Percentiles rank a stretch among this genome's conserved stretches.
These are phyloP conservation scores for Cercospora sp. DNA, from an alignment of 2,329 filamentous ascomycete species.

Conservation along the genomic window DNA sequence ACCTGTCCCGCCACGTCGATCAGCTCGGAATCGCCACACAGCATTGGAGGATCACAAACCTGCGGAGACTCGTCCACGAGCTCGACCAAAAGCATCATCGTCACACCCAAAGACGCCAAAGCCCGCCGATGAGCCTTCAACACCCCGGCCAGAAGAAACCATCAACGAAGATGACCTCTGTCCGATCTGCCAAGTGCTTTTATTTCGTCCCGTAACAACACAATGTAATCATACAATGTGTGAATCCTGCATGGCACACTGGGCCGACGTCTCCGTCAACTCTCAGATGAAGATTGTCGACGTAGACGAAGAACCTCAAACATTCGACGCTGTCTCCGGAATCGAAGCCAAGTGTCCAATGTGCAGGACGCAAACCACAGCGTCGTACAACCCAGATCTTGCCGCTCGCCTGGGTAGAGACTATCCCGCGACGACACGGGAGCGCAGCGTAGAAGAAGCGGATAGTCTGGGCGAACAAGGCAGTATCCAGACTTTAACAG, in stretches of 20 bases:
- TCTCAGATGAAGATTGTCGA: constrained; percentile 44
- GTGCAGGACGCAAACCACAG: constrained; percentile 47
- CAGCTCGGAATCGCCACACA: constrained; percentile 9
- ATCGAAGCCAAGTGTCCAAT: constrained; percentile 50
- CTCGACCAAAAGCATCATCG: background rate
- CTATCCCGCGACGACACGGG: constrained; percentile 43
- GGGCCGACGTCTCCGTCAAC: constrained; percentile 46
- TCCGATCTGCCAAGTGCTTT: constrained; percentile 49
- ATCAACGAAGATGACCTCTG: constrained; percentile 48
- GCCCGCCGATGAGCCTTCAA: background rate
- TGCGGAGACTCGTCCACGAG: background rate
- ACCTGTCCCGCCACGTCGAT: background rate
- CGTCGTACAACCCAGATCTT: constrained; percentile 34
- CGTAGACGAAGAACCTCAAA: constrained; percentile 41
- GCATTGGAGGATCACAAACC: background rate
- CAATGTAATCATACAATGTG: constrained; percentile 49
- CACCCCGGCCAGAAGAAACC: constrained; percentile 16
- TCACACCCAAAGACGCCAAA: background rate
- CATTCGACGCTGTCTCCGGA: constrained; percentile 31
- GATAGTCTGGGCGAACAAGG: constrained; percentile 28
- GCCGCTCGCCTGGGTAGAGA: constrained; percentile 35
- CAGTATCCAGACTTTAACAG: constrained; percentile 44
- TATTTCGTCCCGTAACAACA: constrained; percentile 47
- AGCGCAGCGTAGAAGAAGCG: constrained; percentile 42
- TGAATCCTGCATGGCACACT: constrained; percentile 49